Evolutionary conservation across 345 rosid genomes (phyloP).

Genomic region (Adansonia digitata): DNA sequence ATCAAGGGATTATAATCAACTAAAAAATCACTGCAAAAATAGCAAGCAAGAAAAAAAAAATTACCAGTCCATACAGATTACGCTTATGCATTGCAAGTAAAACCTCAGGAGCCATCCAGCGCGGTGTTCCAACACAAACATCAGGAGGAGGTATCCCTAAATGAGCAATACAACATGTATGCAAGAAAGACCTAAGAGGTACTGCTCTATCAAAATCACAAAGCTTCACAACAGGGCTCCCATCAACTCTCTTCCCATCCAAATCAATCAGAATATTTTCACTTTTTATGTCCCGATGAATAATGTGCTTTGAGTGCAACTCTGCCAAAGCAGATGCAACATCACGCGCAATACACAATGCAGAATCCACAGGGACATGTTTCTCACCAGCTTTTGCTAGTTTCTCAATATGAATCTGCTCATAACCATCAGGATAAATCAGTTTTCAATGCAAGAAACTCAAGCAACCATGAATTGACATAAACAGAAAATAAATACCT

Average conservation of each 20-base stretch:
- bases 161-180: conserved; percentile 79
- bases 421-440: conserved; percentile 10
- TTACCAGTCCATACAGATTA: conserved; percentile 67
- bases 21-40: not conserved
- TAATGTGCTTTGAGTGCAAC: conserved; percentile 79
- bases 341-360: conserved; percentile 66
- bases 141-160: conserved; percentile 72
- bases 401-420: conserved; percentile 66
- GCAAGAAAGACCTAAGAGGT: conserved; percentile 71
- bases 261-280: conserved; percentile 87
- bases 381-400: conserved; percentile 59
- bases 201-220: conserved; percentile 97
- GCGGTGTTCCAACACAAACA: conserved; percentile 92
- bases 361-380: conserved; percentile 55
- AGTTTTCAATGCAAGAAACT: not conserved
- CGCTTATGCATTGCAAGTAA: conserved; percentile 62
- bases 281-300: conserved; percentile 96
- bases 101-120: conserved; percentile 99
- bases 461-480: not conserved
- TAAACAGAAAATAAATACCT: conserved; percentile 33
- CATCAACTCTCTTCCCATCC: conserved; percentile 46
- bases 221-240: conserved; percentile 68
- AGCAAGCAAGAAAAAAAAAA: not conserved
- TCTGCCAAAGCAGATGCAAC: conserved; percentile 72
- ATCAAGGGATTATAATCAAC: not conserved